phyloP scores from a whole-genome alignment of 495 filamentous ascomycete species.

The Talaromyces nanjingensis region DNA sequence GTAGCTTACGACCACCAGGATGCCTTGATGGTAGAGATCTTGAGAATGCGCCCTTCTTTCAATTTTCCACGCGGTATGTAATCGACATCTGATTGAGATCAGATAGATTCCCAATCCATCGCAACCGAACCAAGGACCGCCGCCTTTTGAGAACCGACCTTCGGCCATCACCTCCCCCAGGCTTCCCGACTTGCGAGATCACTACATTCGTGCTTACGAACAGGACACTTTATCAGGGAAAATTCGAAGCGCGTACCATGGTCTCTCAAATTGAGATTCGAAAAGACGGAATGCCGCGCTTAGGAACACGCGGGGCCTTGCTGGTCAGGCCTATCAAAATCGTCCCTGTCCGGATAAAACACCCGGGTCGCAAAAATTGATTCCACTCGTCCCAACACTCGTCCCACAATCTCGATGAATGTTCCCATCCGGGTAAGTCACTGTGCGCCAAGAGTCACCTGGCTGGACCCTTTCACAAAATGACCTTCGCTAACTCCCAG shows the following conservation, averaged over 20 bases:
- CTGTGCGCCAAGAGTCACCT: background rate
- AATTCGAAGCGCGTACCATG: background rate
- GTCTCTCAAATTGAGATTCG: background rate
- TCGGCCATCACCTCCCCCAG: background rate
- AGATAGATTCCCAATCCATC: background rate
- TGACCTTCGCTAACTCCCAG: background rate
- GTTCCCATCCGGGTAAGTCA: background rate
- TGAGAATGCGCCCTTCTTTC: background rate
- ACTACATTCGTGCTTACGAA: too few relatives aligned
- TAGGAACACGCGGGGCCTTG: too few relatives aligned
- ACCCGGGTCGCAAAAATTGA: background rate
- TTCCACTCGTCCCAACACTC: background rate
- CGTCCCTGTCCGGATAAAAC: background rate
- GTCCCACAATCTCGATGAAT: background rate
- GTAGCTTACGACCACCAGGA: background rate
- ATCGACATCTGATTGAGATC: background rate
- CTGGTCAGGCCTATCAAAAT: background rate
- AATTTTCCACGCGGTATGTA: background rate
- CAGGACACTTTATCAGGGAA: background rate
- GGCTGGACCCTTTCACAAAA: background rate
- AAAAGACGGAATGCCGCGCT: background rate
- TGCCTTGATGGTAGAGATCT: background rate
- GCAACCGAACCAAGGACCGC: background rate
- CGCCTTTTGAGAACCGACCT: background rate
- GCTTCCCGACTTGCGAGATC: background rate